Conservation (phyloP, 1,284 basidiomycete genomes). For the Rhodofomes roseus region DNA sequence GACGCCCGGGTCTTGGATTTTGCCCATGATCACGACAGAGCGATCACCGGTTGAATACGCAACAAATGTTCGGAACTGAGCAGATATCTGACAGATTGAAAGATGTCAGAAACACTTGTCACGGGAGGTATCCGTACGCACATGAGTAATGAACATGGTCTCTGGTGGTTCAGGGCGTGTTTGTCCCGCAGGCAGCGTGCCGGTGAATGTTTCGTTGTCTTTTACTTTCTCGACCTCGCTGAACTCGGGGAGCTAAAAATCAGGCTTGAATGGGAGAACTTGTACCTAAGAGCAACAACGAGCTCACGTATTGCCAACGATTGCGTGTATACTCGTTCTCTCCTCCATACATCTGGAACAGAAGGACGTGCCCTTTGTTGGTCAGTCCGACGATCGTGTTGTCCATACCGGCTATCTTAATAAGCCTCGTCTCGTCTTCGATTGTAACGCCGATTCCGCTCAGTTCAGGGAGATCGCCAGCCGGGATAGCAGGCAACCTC, state of each 20-base stretch:
- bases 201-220: conserved; percentile 1
- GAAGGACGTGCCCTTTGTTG: conserved; percentile 72
- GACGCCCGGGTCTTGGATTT: conserved; percentile 33
- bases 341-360: conserved; percentile 42
- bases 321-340: conserved; percentile 36
- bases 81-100: conserved; percentile 80
- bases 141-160: conserved; percentile 9
- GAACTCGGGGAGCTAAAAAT: conserved; percentile 69
- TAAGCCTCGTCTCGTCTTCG: conserved; percentile 44
- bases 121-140: neutral
- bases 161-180: conserved; percentile 3
- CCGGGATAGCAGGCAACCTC: conserved; percentile 37
- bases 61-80: conserved; percentile 75
- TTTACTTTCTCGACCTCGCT: conserved; percentile 54
- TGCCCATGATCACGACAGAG: conserved; percentile 66
- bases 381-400: conserved; percentile 71
- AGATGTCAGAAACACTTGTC: too few relatives aligned
- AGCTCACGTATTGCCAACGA: conserved; percentile 75
- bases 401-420: conserved; percentile 76
- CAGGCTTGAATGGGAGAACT: too few relatives aligned
- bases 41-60: conserved; percentile 72
- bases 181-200: neutral
- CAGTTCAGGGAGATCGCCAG: conserved; percentile 40
- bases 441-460: conserved; percentile 28
- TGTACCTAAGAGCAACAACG: conserved; percentile 4